These are phyloP conservation scores for Colletotrichum incanum DNA, from an alignment of 2,329 filamentous ascomycete species.

Conservation along the genomic window DNA sequence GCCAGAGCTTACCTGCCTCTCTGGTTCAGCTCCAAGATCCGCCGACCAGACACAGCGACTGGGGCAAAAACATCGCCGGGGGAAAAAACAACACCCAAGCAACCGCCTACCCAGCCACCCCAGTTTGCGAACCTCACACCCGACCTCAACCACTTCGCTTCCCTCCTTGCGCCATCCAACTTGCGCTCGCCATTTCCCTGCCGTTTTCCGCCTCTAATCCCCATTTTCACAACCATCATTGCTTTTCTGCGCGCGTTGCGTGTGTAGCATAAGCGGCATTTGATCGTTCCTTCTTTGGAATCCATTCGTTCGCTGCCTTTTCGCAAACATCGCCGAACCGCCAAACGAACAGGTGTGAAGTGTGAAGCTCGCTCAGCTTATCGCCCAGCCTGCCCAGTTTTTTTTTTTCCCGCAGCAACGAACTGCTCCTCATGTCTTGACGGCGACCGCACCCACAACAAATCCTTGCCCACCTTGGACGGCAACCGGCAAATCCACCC, in stretches of 20 bases:
- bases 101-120: conserved; percentile 41
- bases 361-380: conserved; percentile 33
- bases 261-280: conserved; percentile 33
- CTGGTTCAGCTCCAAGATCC: conserved; percentile 41
- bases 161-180: conserved; percentile 30
- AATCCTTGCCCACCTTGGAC: conserved; percentile 42
- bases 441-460: conserved; percentile 41
- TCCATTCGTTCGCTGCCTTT: conserved; percentile 18
- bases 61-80: conserved; percentile 34
- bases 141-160: conserved; percentile 24
- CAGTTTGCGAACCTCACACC: conserved; percentile 38
- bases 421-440: conserved; percentile 42
- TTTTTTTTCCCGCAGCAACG: conserved; percentile 38
- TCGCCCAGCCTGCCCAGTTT: conserved; percentile 41
- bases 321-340: conserved; percentile 36
- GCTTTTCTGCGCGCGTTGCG: conserved; percentile 32
- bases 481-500: conserved; percentile 37
- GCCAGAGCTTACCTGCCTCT: conserved; percentile 21
- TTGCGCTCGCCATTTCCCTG: conserved; percentile 19
- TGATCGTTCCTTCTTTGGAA: conserved; percentile 22
- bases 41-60: conserved; percentile 8
- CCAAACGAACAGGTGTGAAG: conserved; percentile 23
- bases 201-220: conserved; percentile 11
- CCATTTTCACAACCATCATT: conserved; percentile 17
- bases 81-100: conserved; percentile 34